Evolutionary conservation across 2,329 filamentous ascomycete genomes (phyloP).

Genomic region (Didymella sp.): DNA sequence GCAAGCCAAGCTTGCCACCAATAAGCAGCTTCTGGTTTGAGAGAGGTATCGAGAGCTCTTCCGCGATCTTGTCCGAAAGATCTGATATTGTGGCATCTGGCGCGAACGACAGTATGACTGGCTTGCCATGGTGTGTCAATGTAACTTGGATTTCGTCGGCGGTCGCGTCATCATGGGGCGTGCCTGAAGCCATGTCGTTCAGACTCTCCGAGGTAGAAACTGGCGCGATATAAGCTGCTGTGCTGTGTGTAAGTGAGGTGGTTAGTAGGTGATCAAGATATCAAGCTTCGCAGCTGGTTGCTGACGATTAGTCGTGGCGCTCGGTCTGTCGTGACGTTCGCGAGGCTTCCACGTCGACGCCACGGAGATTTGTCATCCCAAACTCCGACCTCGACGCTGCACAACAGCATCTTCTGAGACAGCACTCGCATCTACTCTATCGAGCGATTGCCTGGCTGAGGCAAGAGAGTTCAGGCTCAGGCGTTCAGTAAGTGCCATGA

Average conservation of each 20-base stretch:
- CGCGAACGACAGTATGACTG: constrained; percentile 57
- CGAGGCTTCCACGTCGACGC: constrained; percentile 45
- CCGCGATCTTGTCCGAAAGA: constrained; percentile 66
- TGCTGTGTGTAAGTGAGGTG: constrained; percentile 23
- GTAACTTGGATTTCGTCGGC: constrained; percentile 50
- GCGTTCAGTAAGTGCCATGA: not conserved
- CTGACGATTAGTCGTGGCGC: constrained; percentile 27
- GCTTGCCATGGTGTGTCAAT: constrained; percentile 63
- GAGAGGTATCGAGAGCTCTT: constrained; percentile 64
- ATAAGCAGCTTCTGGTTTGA: constrained; percentile 73
- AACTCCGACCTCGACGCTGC: constrained; percentile 3
- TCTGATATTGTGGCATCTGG: constrained; percentile 61
- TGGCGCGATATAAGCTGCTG: constrained; percentile 10
- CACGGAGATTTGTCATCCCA: constrained; percentile 47
- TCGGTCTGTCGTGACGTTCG: constrained; percentile 43
- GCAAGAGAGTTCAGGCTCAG: not conserved
- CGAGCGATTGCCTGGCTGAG: not conserved
- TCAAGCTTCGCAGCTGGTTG: constrained; percentile 31
- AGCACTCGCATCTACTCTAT: not conserved
- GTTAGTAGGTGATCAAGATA: constrained; percentile 43
- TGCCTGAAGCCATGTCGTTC: constrained; percentile 25
- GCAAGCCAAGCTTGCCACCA: constrained; percentile 68
- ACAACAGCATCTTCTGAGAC: not conserved
- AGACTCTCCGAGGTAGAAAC: not conserved
- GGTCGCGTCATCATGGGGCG: constrained; percentile 18